A percentile compares a stretch with the other conserved stretches of the same genome.
Conservation (phyloP, 176 grass and related monocot species). For the Olyra latifolia region DNA sequence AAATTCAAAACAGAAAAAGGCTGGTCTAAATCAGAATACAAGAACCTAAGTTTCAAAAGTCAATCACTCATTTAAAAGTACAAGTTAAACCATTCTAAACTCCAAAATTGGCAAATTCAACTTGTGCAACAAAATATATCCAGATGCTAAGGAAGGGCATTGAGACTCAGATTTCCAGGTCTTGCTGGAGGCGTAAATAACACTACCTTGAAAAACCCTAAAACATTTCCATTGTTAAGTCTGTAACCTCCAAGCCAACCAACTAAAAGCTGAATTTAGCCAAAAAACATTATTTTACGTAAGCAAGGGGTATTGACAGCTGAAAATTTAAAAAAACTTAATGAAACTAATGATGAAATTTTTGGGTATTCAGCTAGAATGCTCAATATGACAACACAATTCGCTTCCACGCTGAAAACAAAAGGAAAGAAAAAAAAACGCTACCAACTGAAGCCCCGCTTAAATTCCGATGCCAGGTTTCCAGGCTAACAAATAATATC, state of each 20-base stretch:
- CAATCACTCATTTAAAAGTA: background rate
- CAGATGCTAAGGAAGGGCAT: background rate
- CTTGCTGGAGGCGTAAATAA: background rate
- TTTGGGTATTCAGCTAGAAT: background rate
- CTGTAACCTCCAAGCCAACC: background rate
- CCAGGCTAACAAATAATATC: background rate
- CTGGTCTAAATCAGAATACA: background rate
- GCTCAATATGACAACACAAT: background rate
- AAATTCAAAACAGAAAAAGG: slow-evolving; percentile 5
- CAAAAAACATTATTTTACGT: background rate
- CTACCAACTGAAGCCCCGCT: background rate
- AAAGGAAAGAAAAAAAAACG: background rate
- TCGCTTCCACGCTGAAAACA: background rate
- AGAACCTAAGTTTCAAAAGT: background rate
- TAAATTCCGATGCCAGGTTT: background rate
- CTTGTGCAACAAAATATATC: background rate
- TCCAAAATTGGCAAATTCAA: background rate
- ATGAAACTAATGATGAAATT: background rate
- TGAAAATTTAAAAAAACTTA: background rate
- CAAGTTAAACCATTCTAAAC: background rate
- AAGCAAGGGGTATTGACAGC: background rate
- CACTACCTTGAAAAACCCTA: background rate
- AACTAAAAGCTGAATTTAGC: background rate
- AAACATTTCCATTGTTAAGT: background rate
- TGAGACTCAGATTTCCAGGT: background rate